Evolutionary conservation across 2,329 filamentous ascomycete species (phyloP).

Genomic region (Ophiocordyceps unilateralis): DNA sequence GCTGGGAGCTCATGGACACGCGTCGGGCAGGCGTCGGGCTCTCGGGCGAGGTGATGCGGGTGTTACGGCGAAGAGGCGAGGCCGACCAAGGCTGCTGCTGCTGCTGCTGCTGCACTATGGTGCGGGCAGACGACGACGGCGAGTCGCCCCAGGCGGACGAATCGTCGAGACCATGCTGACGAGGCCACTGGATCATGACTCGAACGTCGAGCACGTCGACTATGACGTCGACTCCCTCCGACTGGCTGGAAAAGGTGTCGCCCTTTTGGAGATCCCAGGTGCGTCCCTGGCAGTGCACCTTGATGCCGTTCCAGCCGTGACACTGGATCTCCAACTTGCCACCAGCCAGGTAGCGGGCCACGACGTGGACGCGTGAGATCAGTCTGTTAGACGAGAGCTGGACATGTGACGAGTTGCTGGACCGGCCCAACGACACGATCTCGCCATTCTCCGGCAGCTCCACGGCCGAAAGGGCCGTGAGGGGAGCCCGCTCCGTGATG

Average conservation of each 20-base stretch:
- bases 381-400: conserved; percentile 84
- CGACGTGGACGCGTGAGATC: conserved; percentile 85
- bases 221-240: conserved; percentile 79
- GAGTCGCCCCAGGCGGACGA: conserved; percentile 60
- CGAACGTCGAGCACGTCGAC: conserved; percentile 86
- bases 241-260: conserved; percentile 79
- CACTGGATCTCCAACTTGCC: conserved; percentile 80
- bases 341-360: conserved; percentile 64
- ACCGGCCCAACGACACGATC: conserved; percentile 71
- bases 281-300: conserved; percentile 76
- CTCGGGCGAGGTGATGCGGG: conserved; percentile 54
- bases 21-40: conserved; percentile 38
- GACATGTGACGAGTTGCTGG: conserved; percentile 88
- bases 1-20: conserved; percentile 20
- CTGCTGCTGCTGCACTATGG: too few relatives aligned
- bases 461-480: conserved; percentile 69
- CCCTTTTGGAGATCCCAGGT: conserved; percentile 77
- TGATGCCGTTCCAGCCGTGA: conserved; percentile 89
- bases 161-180: conserved; percentile 35
- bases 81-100: conserved; percentile 30
- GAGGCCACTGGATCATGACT: conserved; percentile 79
- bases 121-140: conserved; percentile 19
- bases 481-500: conserved; percentile 58
- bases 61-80: conserved; percentile 37
- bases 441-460: conserved; percentile 71